Base-by-base conservation (phyloP, 371 early-diverging fungal genomes). In the Syncephalastrum sp. region DNA sequence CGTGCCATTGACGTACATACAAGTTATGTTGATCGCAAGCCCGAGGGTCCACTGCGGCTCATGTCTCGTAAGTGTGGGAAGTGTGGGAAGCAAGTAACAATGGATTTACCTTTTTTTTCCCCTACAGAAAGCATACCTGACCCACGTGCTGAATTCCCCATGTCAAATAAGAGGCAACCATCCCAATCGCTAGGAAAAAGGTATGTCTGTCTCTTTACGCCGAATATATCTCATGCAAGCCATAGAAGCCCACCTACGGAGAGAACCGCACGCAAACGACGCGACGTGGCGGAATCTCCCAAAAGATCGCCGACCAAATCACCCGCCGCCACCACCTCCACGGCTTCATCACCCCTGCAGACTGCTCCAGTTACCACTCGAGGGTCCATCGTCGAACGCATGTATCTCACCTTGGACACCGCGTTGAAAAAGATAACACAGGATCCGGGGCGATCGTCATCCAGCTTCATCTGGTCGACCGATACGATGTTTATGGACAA, bases 401-500 rank as follows among this genome's bases (percentile, higher is more conserved):
- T 15, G 48, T 24, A 48, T 21, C 4, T 33, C 8, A 12, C 19
- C 13, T 51, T n/a, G 51, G 38, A 51, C 15, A 25, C 63, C 3
- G 42, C 54, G 5, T 44, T 63, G 14, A 49, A 56, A 33, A 63
- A 52, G 8, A 54, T 49, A 53, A 33, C 14, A 7, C 23, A 50
- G 13, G 60, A 33, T 12, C 38, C 38, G 10, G 38, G 38, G 3
- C 38, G 38, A 10, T 33, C 38, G 8, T 10, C 10, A 2, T 10
- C 38, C 8, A 2, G 38, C 38, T 13, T 33, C 4, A 23, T 10
- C 4, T 67, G 67, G 67, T 42, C 57, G 19, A 29, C 47, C 0
- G n/a, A 47, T 1, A 56, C 48, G 43, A 56, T 90, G 47, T 91
- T 91, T 65, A 74, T 93, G 53, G 75, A 81, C 52, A 89, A 88